phyloP scores from a whole-genome alignment of 345 rosid genomes.

The Citrus sinensis region DVS_A1.0 CM039163.1:8658001-8658500 shows the following conservation, averaged over 20 bases:
- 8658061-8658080: constrained; percentile 31
- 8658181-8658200: no score
- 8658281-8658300: neutral
- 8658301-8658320: neutral
- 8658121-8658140: neutral
- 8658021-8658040: constrained; percentile 45
- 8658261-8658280: no score
- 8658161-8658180: no score
- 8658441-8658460: neutral
- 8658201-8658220: neutral
- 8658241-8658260: neutral
- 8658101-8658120: neutral
- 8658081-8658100: constrained; percentile 6
- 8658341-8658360: no score
- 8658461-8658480: neutral
- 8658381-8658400: neutral
- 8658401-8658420: neutral
- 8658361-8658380: no score
- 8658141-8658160: neutral
- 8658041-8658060: constrained; percentile 45
- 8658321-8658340: neutral
- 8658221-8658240: neutral
- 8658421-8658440: neutral
- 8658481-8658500: neutral
- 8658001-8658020: constrained; percentile 21